Evolutionary conservation across 306 rosid species (phyloP).

Genomic region (Malus sylvestris): DNA sequence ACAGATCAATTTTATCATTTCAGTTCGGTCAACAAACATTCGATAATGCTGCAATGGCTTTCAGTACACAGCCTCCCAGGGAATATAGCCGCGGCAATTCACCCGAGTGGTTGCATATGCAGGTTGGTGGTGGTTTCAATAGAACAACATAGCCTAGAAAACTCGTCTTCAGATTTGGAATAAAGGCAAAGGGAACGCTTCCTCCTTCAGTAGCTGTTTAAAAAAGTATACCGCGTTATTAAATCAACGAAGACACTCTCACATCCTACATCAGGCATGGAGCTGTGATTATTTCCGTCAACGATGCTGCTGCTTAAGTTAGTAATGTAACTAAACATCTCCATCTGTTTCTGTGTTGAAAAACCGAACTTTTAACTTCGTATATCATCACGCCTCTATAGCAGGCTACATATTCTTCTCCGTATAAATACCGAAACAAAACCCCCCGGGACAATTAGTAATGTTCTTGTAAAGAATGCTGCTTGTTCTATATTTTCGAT

Average conservation of each 20-base stretch:
- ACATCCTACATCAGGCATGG: conserved; percentile 39
- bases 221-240: conserved; percentile 39
- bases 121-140: conserved; percentile 81
- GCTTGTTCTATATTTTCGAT: conserved; percentile 38
- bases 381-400: conserved; percentile 23
- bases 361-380: conserved; percentile 40
- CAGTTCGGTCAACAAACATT: conserved; percentile 74
- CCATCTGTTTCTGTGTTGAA: conserved; percentile 37
- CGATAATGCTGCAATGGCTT: conserved; percentile 50
- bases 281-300: conserved; percentile 28
- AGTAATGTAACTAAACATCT: conserved; percentile 24
- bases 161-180: conserved; percentile 29
- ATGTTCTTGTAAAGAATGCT: conserved; percentile 45
- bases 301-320: conserved; percentile 20
- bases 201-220: conserved; percentile 32
- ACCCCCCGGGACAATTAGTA: conserved; percentile 20
- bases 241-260: conserved; percentile 31
- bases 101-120: conserved; percentile 95
- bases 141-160: conserved; percentile 48
- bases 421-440: conserved; percentile 27
- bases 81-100: conserved; percentile 70
- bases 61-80: conserved; percentile 61
- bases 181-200: conserved; percentile 35
- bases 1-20: conserved; percentile 24
- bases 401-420: conserved; percentile 29